Conservation (phyloP, 2,329 filamentous ascomycete genomes). For the Onygenales sp. region DNA sequence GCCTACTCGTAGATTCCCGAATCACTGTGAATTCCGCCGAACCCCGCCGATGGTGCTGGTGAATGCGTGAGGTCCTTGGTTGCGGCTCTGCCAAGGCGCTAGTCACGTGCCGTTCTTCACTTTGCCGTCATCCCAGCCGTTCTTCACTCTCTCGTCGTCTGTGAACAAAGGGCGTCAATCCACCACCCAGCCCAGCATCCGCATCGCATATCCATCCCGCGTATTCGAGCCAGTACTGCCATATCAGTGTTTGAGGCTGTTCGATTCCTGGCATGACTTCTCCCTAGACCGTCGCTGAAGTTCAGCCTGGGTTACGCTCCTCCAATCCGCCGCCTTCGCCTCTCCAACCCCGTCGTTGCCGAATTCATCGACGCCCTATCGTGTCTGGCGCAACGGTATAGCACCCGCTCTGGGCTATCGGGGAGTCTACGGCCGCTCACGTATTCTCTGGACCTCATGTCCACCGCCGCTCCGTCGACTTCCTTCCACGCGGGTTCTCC, state of each 20-base stretch:
- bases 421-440: not conserved
- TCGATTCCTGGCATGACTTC: slow-evolving; percentile 5
- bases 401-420: not conserved
- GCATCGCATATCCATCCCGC: not conserved
- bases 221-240: not conserved
- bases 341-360: not conserved
- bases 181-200: slow-evolving; percentile 4
- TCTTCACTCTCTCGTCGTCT: slow-evolving; percentile 2
- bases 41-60: too few relatives aligned
- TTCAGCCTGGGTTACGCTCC: slow-evolving; percentile 3
- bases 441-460: slow-evolving; percentile 21
- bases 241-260: not conserved
- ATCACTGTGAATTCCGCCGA: too few relatives aligned
- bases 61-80: too few relatives aligned
- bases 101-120: not conserved
- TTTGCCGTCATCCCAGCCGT: not conserved
- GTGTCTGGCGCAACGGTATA: not conserved
- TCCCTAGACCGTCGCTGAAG: slow-evolving; percentile 4
- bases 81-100: too few relatives aligned
- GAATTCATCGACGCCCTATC: not conserved
- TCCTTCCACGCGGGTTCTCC: slow-evolving; percentile 26
- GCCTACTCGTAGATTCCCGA: too few relatives aligned
- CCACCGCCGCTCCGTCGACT: slow-evolving; percentile 23
- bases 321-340: slow-evolving; percentile 1
- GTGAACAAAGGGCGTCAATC: slow-evolving; percentile 5